Evolutionary conservation across 148 eudicot genomes (phyloP).

Genomic region (Oxyria digyna): DNA sequence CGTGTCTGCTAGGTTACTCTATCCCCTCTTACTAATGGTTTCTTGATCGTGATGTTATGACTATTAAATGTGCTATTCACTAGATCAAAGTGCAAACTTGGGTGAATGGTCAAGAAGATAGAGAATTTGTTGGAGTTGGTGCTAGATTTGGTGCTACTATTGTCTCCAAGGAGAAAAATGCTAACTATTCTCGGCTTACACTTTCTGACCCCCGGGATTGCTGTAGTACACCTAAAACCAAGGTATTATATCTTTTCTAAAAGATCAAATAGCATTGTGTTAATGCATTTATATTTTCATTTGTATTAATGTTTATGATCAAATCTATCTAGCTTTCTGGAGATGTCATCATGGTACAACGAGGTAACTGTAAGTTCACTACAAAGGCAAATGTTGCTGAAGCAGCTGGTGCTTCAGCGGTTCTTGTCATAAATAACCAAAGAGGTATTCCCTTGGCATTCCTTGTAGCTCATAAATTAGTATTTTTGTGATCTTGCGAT

Average conservation of each 20-base stretch:
- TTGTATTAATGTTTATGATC: not conserved
- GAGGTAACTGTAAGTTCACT: constrained; percentile 95
- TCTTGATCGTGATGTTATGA: not conserved
- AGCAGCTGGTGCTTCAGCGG: constrained; percentile 93
- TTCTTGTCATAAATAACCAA: constrained; percentile 66
- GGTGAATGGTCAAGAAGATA: constrained; percentile 55
- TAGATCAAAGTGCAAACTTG: constrained; percentile 93
- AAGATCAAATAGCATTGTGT: constrained; percentile 1
- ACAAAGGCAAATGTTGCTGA: constrained; percentile 72
- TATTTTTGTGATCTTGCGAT: not conserved
- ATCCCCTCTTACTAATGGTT: not conserved
- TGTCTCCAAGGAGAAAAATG: constrained; percentile 93
- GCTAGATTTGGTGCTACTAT: constrained; percentile 97
- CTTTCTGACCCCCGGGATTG: constrained; percentile 95
- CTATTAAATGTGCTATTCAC: constrained; percentile 4
- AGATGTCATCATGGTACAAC: constrained; percentile 77
- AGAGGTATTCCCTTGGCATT: constrained; percentile 35
- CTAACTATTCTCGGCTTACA: constrained; percentile 50
- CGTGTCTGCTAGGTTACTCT: not conserved
- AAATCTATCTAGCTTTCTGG: constrained; percentile 85
- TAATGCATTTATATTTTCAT: not conserved
- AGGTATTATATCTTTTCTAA: constrained; percentile 35
- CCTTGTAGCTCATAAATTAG: not conserved
- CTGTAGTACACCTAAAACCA: constrained; percentile 66
- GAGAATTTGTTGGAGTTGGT: constrained; percentile 94